Conservation (phyloP, 2,329 filamentous ascomycete species). For the Trichoderma endophyticum region DNA sequence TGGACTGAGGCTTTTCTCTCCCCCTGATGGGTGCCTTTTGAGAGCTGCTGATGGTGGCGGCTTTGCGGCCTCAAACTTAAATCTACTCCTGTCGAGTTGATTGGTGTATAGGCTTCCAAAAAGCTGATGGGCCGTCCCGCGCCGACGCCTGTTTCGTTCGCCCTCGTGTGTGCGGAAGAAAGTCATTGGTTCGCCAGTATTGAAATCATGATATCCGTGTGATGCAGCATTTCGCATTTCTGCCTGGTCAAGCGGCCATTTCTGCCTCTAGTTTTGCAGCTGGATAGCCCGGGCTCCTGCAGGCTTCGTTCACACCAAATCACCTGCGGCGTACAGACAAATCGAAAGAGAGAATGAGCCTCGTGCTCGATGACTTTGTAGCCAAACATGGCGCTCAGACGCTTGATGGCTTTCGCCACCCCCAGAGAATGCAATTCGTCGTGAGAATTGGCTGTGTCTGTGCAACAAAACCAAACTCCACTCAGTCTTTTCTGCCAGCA, state of each 20-base stretch:
- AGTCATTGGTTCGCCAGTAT: not conserved
- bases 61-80: not conserved
- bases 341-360: not conserved
- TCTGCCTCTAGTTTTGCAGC: not conserved
- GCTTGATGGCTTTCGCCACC: not conserved
- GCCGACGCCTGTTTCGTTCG: not conserved
- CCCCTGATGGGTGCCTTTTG: not conserved
- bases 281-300: not conserved
- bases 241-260: not conserved
- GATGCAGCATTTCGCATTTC: not conserved
- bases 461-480: not conserved
- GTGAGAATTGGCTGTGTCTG: not conserved
- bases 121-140: slow-evolving; percentile 6
- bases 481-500: not conserved
- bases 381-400: not conserved
- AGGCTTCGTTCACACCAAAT: not conserved
- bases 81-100: not conserved
- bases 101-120: not conserved
- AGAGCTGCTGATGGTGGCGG: not conserved
- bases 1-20: not conserved
- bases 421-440: not conserved
- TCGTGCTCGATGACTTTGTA: not conserved
- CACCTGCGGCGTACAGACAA: not conserved
- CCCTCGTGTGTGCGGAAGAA: not conserved
- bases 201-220: not conserved